A percentile compares a stretch with the other conserved stretches of the same genome.
These are phyloP conservation scores for Talaromyces trachyspermus DNA, from an alignment of 495 filamentous ascomycete genomes.

Conservation along the genomic window DNA sequence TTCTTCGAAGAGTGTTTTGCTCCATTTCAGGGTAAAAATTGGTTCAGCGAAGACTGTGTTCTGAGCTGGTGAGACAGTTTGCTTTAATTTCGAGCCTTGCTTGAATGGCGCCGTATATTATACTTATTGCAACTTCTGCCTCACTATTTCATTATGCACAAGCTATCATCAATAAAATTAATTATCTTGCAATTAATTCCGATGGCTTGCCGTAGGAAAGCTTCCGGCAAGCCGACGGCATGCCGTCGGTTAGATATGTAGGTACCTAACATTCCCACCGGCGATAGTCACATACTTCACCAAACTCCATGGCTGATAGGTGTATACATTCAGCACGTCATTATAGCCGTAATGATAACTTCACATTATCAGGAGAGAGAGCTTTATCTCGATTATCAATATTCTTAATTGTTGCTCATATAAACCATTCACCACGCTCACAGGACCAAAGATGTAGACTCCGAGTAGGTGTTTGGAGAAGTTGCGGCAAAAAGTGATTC, in stretches of 20 bases:
- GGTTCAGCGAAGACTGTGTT: background rate
- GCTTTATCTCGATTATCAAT: background rate
- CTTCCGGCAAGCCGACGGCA: constrained; percentile 4
- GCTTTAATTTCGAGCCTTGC: background rate
- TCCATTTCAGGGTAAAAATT: constrained; percentile 21
- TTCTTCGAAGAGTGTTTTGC: constrained; percentile 35
- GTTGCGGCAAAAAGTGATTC: background rate
- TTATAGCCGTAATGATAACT: constrained; percentile 7
- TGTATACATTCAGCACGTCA: constrained; percentile 6
- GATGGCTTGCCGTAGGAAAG: background rate
- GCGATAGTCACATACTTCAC: background rate
- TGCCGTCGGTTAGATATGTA: constrained; percentile 5
- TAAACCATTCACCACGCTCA: background rate
- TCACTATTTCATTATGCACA: background rate
- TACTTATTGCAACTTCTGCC: background rate
- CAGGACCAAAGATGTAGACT: background rate
- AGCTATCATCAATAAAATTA: background rate
- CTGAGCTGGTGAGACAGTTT: background rate
- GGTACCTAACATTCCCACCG: background rate
- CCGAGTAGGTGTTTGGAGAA: background rate
- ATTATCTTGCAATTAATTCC: background rate
- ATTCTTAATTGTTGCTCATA: background rate
- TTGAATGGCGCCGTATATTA: background rate
- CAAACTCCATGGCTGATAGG: background rate
- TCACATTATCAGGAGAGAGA: background rate